A percentile compares a stretch with the other conserved stretches of the same genome.
Evolutionary conservation across 257 asterid genomes (phyloP).

Genomic region (Penstemon davidsonii): DNA sequence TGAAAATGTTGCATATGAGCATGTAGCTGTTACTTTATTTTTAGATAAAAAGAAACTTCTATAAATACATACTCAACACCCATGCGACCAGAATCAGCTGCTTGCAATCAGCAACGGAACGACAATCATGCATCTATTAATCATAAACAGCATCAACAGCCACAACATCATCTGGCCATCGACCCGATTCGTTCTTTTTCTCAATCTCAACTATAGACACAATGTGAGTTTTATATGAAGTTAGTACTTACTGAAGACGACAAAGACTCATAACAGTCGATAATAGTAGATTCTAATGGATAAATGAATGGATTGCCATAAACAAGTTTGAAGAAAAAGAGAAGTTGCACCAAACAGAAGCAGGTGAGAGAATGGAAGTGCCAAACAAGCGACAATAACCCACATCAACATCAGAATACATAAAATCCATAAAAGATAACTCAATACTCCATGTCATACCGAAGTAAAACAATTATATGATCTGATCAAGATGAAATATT

Average conservation of each 20-base stretch:
- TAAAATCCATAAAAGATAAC: not conserved
- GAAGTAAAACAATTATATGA: not conserved
- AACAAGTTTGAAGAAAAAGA: not conserved
- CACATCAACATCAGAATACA: not conserved
- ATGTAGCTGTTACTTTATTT: not conserved
- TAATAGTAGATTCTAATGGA: not conserved
- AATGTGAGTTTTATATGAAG: conserved; percentile 22
- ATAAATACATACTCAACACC: conserved; percentile 4
- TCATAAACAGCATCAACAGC: conserved; percentile 30
- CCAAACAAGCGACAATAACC: not conserved
- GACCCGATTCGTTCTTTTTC: conserved; percentile 29
- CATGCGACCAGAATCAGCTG: conserved; percentile 7
- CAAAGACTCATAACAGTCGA: too few relatives aligned
- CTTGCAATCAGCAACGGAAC: conserved; percentile 26
- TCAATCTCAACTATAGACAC: conserved; percentile 30
- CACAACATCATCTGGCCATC: conserved; percentile 30
- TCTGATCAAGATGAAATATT: not conserved
- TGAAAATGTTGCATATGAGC: not conserved
- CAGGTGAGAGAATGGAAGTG: not conserved
- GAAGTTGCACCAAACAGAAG: not conserved
- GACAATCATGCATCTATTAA: conserved; percentile 26
- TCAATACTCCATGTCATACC: not conserved
- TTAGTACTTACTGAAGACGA: conserved; percentile 13
- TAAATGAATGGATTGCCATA: not conserved
- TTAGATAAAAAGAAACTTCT: conserved; percentile 4